Conservation (phyloP, 2,329 filamentous ascomycete genomes). For the Aspergillus arachidicola region DNA sequence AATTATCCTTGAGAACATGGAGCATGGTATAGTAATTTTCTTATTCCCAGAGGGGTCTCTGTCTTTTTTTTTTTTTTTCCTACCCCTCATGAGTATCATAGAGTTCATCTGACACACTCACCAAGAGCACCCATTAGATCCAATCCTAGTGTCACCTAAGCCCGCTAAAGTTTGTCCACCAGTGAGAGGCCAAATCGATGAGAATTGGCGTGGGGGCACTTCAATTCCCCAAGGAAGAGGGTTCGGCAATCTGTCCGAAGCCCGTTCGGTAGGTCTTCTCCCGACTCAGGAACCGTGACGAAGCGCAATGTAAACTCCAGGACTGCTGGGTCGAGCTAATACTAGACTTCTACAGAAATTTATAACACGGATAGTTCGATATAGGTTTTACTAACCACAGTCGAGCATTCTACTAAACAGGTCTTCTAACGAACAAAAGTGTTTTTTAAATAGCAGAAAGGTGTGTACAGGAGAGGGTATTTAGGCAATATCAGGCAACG, state of each 20-base stretch:
- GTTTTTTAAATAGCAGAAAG: neutral
- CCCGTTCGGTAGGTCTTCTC: neutral
- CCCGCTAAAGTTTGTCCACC: conserved; percentile 2
- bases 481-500: conserved; percentile 40
- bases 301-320: neutral
- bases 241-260: neutral
- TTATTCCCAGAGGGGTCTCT: neutral
- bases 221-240: neutral
- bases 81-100: neutral
- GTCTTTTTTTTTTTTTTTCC: neutral
- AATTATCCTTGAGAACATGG: neutral
- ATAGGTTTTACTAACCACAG: neutral
- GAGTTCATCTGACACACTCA: neutral
- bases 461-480: neutral
- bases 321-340: neutral
- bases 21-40: neutral
- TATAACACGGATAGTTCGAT: neutral
- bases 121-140: neutral
- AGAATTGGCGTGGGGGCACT: conserved; percentile 1
- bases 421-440: neutral
- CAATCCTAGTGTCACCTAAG: neutral
- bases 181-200: neutral
- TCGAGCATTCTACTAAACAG: neutral
- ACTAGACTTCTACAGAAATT: neutral
- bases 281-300: neutral